Conservation (phyloP, 129 eudicot species). For the Pseudognaphalium luteoalbum region DNA sequence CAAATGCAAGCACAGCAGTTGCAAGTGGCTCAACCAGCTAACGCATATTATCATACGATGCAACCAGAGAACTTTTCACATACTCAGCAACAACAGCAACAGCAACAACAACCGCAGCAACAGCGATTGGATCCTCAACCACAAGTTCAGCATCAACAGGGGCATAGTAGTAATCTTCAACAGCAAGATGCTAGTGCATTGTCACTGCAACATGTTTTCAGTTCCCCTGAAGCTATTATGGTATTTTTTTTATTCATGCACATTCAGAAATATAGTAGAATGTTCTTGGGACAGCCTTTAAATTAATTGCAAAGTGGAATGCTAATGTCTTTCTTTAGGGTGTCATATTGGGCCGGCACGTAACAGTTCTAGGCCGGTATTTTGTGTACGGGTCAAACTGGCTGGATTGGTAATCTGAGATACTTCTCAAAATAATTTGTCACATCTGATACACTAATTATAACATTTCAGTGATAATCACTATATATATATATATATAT, state of each 20-base stretch:
- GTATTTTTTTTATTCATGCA: constrained; percentile 28
- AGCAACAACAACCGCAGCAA: constrained; percentile 42
- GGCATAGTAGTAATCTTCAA: constrained; percentile 51
- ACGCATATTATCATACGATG: constrained; percentile 53
- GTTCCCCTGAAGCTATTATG: constrained; percentile 89
- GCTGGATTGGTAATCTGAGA: background rate
- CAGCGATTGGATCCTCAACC: constrained; percentile 50
- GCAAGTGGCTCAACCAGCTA: constrained; percentile 60
- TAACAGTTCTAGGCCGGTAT: background rate
- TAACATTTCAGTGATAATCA: background rate
- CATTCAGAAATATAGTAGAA: background rate
- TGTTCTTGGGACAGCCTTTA: background rate
- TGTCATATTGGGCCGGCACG: background rate
- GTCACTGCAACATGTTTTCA: constrained; percentile 74
- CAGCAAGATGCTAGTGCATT: constrained; percentile 61
- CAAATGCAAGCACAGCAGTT: constrained; percentile 57
- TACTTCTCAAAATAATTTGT: background rate
- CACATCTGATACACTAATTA: background rate
- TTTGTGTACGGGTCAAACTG: background rate
- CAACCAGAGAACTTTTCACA: constrained; percentile 62
- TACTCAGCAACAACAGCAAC: constrained; percentile 41
- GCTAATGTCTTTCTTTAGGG: background rate
- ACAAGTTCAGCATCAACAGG: constrained; percentile 45
- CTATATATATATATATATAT: no score
- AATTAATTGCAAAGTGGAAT: background rate